These are phyloP conservation scores for Nitzschia palea DNA, from an alignment of 108 stramenopile genomes.

Conservation along the genomic window DNA sequence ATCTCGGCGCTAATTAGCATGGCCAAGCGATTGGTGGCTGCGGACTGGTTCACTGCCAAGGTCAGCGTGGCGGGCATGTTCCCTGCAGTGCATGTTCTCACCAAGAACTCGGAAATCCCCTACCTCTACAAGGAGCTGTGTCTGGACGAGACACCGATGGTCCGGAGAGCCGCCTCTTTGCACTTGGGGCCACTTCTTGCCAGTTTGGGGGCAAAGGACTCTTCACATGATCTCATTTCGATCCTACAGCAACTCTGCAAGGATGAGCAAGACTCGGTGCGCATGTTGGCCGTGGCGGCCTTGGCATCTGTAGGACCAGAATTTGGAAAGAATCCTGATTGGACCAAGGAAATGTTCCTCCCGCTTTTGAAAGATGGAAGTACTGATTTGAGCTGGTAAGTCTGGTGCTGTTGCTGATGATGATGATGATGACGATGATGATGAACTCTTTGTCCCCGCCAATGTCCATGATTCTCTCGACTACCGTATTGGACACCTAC, in stretches of 20 bases:
- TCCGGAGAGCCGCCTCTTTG: slow-evolving; percentile 82
- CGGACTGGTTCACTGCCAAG: slow-evolving; percentile 98
- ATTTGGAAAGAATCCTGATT: slow-evolving; percentile 60
- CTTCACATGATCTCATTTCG: slow-evolving; percentile 56
- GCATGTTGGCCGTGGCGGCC: slow-evolving; percentile 85
- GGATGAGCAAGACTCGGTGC: slow-evolving; percentile 97
- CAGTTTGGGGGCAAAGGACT: slow-evolving; percentile 35
- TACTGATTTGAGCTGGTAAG: slow-evolving; percentile 86
- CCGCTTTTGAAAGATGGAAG: slow-evolving; percentile 76
- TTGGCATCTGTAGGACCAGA: slow-evolving; percentile 71
- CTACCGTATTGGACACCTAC: background rate
- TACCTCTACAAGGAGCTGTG: slow-evolving; percentile 74
- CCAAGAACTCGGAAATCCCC: slow-evolving; percentile 51
- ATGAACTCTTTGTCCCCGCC: too few relatives aligned
- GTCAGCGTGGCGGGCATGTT: slow-evolving; percentile 86
- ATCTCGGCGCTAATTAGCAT: slow-evolving; percentile 53
- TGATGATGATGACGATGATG: too few relatives aligned
- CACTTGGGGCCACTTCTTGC: slow-evolving; percentile 71
- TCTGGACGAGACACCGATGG: slow-evolving; percentile 97
- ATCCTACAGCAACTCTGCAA: slow-evolving; percentile 75
- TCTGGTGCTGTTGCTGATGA: slow-evolving; percentile 14
- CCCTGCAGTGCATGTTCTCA: slow-evolving; percentile 27
- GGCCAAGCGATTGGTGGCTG: slow-evolving; percentile 73
- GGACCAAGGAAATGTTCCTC: slow-evolving; percentile 68
- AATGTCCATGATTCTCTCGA: too few relatives aligned